These are phyloP conservation scores for Pleurotus citrinopileatus DNA, from an alignment of 768 basidiomycete species.

Conservation along the genomic window DNA sequence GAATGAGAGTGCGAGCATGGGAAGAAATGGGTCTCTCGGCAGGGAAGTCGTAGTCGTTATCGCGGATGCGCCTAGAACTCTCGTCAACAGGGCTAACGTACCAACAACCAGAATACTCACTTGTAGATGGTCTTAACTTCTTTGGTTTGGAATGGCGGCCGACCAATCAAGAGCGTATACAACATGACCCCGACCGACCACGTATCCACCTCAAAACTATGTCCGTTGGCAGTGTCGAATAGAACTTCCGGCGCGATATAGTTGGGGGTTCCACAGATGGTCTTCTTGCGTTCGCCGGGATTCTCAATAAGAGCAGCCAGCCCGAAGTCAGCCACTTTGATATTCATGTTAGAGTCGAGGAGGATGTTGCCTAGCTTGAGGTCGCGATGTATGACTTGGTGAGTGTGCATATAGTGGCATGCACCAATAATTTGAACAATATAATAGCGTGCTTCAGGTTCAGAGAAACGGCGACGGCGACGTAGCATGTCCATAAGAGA, in stretches of 20 bases:
- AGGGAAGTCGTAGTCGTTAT: constrained; percentile 93
- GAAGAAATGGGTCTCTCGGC: constrained; percentile 66
- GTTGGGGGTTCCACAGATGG: constrained; percentile 97
- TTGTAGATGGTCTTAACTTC: constrained; percentile 97
- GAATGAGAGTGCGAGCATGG: constrained; percentile 76
- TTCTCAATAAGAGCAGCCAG: constrained; percentile 95
- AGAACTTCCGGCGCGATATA: constrained; percentile 98
- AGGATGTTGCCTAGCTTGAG: constrained; percentile 96
- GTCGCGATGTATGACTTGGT: constrained; percentile 97
- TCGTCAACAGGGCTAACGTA: constrained; percentile 8
- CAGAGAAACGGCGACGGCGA: constrained; percentile 81
- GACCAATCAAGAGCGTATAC: constrained; percentile 90
- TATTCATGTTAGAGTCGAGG: constrained; percentile 87
- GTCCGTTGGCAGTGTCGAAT: constrained; percentile 93
- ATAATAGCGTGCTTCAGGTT: constrained; percentile 91
- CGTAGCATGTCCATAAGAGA: constrained; percentile 91
- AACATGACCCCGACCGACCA: constrained; percentile 98
- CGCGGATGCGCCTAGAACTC: constrained; percentile 73
- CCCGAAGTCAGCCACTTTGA: constrained; percentile 97
- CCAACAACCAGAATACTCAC: constrained; percentile 35
- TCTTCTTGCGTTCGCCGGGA: constrained; percentile 97
- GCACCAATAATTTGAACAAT: constrained; percentile 94
- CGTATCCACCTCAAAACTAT: constrained; percentile 97
- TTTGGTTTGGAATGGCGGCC: constrained; percentile 98
- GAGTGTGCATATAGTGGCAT: constrained; percentile 95